Percentiles rank a stretch among this genome's conserved stretches.
Evolutionary conservation across 1,284 basidiomycete species (phyloP).

Genomic region (Trametes pubescens): DNA sequence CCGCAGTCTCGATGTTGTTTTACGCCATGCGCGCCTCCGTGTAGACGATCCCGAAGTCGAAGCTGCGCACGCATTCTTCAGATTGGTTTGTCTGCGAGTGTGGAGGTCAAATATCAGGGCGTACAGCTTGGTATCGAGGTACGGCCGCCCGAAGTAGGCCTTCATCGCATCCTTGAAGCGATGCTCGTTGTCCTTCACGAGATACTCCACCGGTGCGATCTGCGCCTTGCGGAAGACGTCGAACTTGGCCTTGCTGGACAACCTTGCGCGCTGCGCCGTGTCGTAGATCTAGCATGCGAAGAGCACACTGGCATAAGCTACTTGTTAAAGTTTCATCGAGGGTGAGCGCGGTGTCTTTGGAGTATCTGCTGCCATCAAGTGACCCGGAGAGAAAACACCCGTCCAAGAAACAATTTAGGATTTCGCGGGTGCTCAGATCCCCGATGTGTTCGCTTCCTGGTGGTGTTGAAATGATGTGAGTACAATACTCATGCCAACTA

Average conservation of each 20-base stretch:
- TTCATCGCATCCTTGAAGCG: slow-evolving; percentile 62
- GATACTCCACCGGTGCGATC: slow-evolving; percentile 68
- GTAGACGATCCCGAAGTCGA: slow-evolving; percentile 63
- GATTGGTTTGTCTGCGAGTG: too few relatives aligned
- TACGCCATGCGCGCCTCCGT: slow-evolving; percentile 72
- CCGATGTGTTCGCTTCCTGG: too few relatives aligned
- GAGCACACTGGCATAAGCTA: neutral
- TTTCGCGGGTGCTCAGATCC: too few relatives aligned
- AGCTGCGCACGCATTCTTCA: slow-evolving; percentile 45
- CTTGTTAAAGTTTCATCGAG: neutral
- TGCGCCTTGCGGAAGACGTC: slow-evolving; percentile 72
- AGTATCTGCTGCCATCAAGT: neutral
- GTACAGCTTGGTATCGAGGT: slow-evolving; percentile 64
- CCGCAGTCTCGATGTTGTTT: slow-evolving; percentile 75
- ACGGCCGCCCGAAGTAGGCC: slow-evolving; percentile 65
- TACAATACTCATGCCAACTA: too few relatives aligned
- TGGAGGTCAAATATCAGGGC: too few relatives aligned
- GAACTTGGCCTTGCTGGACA: slow-evolving; percentile 63
- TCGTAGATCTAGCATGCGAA: slow-evolving; percentile 56
- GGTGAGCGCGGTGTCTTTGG: slow-evolving; percentile 17
- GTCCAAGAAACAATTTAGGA: too few relatives aligned
- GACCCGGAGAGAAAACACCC: neutral
- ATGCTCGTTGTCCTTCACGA: slow-evolving; percentile 70
- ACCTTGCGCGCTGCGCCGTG: slow-evolving; percentile 59
- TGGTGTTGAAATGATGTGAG: too few relatives aligned